phyloP scores from a whole-genome alignment of 148 eudicot genomes.

The Dianthus caryophyllus region DNA sequence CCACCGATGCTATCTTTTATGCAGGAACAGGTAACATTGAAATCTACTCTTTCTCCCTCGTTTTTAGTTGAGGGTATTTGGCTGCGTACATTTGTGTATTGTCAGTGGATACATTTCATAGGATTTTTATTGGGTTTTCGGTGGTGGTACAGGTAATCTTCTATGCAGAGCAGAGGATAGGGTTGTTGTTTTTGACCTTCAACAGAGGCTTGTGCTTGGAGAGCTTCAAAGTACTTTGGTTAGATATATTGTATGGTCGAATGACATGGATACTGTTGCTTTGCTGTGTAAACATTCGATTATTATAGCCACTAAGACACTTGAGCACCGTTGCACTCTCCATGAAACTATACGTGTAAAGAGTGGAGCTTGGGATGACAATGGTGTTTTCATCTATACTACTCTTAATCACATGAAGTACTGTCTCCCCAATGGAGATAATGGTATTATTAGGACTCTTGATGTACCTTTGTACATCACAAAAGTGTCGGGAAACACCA shows the following conservation, averaged over 20 bases:
- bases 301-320: slow-evolving; percentile 77
- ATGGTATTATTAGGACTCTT: slow-evolving; percentile 84
- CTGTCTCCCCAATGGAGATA: slow-evolving; percentile 91
- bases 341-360: slow-evolving; percentile 46
- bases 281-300: slow-evolving; percentile 88
- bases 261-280: slow-evolving; percentile 92
- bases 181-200: slow-evolving; percentile 82
- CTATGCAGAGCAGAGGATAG: slow-evolving; percentile 92
- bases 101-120: not conserved
- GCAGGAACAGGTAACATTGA: slow-evolving; percentile 82
- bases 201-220: slow-evolving; percentile 80
- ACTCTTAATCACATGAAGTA: slow-evolving; percentile 88
- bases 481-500: slow-evolving; percentile 63
- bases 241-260: slow-evolving; percentile 88
- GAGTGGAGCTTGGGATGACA: slow-evolving; percentile 98
- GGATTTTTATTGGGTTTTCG: not conserved
- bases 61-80: not conserved
- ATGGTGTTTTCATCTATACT: slow-evolving; percentile 86
- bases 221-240: slow-evolving; percentile 79
- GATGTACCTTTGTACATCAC: slow-evolving; percentile 85
- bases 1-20: slow-evolving; percentile 79
- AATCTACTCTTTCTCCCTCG: not conserved
- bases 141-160: slow-evolving; percentile 56
- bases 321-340: slow-evolving; percentile 91
- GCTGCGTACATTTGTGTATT: not conserved